These are phyloP conservation scores for Talaromyces sp. DNA, from an alignment of 2,329 filamentous ascomycete species.

Conservation along the genomic window DNA sequence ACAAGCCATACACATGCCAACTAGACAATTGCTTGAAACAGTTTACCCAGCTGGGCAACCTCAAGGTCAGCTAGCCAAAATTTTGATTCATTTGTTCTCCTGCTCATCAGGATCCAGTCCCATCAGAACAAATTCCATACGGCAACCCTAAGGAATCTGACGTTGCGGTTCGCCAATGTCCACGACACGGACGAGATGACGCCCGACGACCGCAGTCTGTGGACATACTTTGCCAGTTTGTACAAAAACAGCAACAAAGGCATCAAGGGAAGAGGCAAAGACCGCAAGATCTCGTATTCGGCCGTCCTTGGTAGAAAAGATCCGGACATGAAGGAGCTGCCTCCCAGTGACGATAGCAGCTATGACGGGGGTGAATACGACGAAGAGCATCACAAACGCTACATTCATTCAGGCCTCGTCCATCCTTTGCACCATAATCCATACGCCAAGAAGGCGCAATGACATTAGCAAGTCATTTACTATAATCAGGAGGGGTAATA, in stretches of 20 bases:
- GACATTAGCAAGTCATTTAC: background rate
- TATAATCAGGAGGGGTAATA: background rate
- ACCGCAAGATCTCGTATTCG: constrained; percentile 47
- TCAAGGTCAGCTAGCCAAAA: constrained; percentile 59
- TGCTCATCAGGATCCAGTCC: constrained; percentile 46
- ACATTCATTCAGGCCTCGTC: background rate
- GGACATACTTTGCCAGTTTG: constrained; percentile 76
- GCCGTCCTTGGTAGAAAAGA: background rate
- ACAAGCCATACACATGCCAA: constrained; percentile 74
- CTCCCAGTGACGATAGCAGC: constrained; percentile 7
- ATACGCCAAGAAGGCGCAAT: background rate
- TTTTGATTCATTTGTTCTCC: background rate
- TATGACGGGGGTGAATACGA: constrained; percentile 9
- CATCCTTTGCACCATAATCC: background rate
- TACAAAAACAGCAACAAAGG: constrained; percentile 99
- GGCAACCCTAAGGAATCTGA: constrained; percentile 64
- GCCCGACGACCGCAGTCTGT: constrained; percentile 67
- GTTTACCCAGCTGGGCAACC: constrained; percentile 85
- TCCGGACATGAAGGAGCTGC: background rate
- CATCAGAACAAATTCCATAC: constrained; percentile 94
- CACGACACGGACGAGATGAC: constrained; percentile 58
- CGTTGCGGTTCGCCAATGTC: constrained; percentile 62
- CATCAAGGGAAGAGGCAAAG: constrained; percentile 91
- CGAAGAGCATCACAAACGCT: constrained; percentile 7
- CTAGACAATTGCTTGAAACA: constrained; percentile 80